A percentile compares a stretch with the other conserved stretches of the same genome.
Conservation (phyloP, 768 basidiomycete genomes). For the Mycena chlorophos region DNA sequence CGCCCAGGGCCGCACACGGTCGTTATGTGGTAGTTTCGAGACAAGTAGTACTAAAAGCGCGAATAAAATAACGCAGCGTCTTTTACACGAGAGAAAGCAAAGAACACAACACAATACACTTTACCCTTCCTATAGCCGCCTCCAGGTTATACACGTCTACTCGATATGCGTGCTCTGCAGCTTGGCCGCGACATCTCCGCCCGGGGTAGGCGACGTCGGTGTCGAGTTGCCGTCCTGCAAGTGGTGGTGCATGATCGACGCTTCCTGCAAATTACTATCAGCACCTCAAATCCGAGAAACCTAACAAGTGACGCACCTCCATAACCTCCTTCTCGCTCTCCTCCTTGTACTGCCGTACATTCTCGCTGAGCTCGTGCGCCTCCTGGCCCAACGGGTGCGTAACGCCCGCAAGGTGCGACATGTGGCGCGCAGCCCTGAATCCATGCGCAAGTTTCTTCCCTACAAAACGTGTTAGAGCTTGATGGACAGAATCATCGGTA, state of each 20-base stretch:
- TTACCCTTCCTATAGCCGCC: neutral
- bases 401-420: constrained; percentile 57
- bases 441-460: constrained; percentile 88
- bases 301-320: constrained; percentile 24
- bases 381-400: constrained; percentile 36
- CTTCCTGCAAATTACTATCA: constrained; percentile 34
- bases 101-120: neutral
- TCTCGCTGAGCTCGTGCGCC: constrained; percentile 53
- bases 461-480: constrained; percentile 31
- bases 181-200: neutral
- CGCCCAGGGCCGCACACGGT: too few species aligned
- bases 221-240: constrained; percentile 3
- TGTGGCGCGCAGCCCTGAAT: constrained; percentile 82
- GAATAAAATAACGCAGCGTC: neutral
- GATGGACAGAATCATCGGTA: neutral
- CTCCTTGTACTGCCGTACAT: constrained; percentile 70
- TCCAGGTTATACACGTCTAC: too few species aligned
- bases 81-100: neutral
- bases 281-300: neutral
- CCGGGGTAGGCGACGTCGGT: neutral
- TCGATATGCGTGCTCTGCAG: neutral
- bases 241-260: constrained; percentile 52
- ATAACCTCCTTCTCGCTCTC: constrained; percentile 68
- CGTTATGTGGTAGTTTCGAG: too few species aligned
- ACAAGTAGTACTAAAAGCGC: too few species aligned